Base-by-base conservation (phyloP, 768 basidiomycete genomes). In the Auricularia cornea region DNA sequence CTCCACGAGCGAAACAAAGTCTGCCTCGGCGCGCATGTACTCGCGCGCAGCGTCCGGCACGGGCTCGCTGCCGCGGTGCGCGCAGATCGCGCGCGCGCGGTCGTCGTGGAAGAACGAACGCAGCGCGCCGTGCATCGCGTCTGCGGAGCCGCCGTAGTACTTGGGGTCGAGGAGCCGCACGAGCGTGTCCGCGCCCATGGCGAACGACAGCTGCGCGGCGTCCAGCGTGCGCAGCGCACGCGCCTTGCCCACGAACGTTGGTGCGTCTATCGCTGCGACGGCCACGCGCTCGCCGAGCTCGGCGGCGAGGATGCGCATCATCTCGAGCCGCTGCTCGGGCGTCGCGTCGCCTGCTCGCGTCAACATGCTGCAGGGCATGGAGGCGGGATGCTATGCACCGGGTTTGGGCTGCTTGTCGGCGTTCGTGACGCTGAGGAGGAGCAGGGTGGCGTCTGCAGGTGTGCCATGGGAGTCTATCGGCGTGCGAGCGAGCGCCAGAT, bases 171-270 rank as follows among this genome's bases (percentile, higher is more conserved):
- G 83, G 63, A 96, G 80, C 6, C 94, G 86, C 62, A 85, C 83
- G 56, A 98, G 80, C 2, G 95, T 98, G 70, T 97, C 95, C 54
- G 84, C 81, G 5, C 95, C 94, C 63, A 92, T 76, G 30, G 93
- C 75, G 71, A 93, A 94, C 1, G 83, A 82, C 23, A 94, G 74
- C 1, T 65, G 60, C 28, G 60, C 59, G 30, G 35, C 30, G 26
- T 64, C 31, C 60, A 82, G 87, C 6, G 70, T 68, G 59, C 79
- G 82, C 31, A 96, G 75, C 48, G 78, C 74, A 12, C 72, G 73
- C 16, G 90, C 87, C 75, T 98, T 98, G 20, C 86, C 84, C 29
- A 90, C 89, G 72, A 98, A 97, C 0, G 88, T 92, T 12, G 94
- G 92, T 69, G 93, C 91, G 71, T 94, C 84, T 64, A 92, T 84